Base-by-base conservation (phyloP, 1,139 yeast genomes). In the Yamadazyma atmosphaerica region DNA sequence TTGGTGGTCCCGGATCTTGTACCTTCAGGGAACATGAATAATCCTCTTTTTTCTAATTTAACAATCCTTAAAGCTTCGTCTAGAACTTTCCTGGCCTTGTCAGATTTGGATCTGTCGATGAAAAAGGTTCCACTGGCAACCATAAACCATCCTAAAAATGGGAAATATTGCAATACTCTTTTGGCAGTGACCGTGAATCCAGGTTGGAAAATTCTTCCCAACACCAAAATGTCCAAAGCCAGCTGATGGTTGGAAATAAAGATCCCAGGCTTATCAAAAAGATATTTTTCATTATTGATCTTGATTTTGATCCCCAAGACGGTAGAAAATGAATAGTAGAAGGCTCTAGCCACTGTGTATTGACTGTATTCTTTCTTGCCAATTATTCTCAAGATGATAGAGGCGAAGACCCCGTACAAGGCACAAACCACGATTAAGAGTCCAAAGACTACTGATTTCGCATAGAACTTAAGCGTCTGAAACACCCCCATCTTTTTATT, bases 131-230 rank as follows among this genome's bases (percentile, higher is more conserved):
- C 97, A 46, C 95, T 83, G 15, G 89, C 74, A 18, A 80, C 58
- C 98, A 92, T 69, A 65, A 89, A 92, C 98, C 97, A 90, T 8
- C 99, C 99, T 51, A 92, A 72, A 54, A 94, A 77, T n/a, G 99
- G 99, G 34, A 87, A 72, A 56, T 79, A 88, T 54, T 86, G 82
- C 54, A 92, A 74, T 4, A 87, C 83, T 58, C 79, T 82, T 63
- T 92, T 92, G 28, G 97, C 94, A 2, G 98, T 92, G 34, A 94
- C 96, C 7, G 94, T 84, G 65, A 90, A 88, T 36, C 88, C 89
- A 30, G 81, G 81, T 40, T 96, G 96, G 72, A 94, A 94, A 30
- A 87, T 62, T 49, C 75, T 79, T 16, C 96, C 98, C 51, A 92
- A 70, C 39, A 90, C 62, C 37, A 84, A 71, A 41, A 92, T 79